phyloP scores from a whole-genome alignment of 73 alveolate species.

The Symbiodinium pilosum region DNA sequence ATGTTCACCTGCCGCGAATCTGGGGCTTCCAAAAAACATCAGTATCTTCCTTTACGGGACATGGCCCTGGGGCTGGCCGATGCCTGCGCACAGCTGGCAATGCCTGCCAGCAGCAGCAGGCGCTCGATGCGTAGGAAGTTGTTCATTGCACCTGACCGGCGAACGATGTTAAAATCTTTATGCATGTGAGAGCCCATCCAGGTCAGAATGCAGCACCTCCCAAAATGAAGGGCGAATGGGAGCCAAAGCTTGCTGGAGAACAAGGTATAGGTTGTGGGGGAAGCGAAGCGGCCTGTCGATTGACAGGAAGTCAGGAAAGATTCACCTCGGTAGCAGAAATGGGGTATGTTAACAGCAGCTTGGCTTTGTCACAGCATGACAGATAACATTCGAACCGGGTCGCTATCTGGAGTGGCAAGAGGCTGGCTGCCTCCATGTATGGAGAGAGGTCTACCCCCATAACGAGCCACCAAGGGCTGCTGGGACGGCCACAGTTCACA shows the following conservation, averaged over 20 bases:
- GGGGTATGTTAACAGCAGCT: too few species aligned
- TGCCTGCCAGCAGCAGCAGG: not conserved
- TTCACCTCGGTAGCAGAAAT: too few species aligned
- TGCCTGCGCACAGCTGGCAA: not conserved
- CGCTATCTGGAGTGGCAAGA: slow-evolving; percentile 59
- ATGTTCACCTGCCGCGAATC: not conserved
- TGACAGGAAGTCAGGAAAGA: not conserved
- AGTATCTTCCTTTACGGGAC: not conserved
- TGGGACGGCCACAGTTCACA: not conserved
- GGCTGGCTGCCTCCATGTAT: slow-evolving; percentile 86
- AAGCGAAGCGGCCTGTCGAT: not conserved
- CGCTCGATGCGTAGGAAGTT: not conserved
- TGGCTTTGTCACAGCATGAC: not conserved
- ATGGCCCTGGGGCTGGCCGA: not conserved
- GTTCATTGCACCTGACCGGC: not conserved
- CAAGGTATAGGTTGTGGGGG: not conserved
- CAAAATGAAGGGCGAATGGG: not conserved
- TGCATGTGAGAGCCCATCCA: not conserved
- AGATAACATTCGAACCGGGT: not conserved
- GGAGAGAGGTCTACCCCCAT: slow-evolving; percentile 95
- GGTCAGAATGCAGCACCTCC: not conserved
- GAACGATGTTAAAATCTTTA: not conserved
- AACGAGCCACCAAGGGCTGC: slow-evolving; percentile 92
- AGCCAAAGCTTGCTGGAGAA: not conserved
- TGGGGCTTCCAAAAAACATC: not conserved